Evolutionary conservation across 441 rosid genomes (phyloP).

Genomic region (Erodium trifolium): DNA sequence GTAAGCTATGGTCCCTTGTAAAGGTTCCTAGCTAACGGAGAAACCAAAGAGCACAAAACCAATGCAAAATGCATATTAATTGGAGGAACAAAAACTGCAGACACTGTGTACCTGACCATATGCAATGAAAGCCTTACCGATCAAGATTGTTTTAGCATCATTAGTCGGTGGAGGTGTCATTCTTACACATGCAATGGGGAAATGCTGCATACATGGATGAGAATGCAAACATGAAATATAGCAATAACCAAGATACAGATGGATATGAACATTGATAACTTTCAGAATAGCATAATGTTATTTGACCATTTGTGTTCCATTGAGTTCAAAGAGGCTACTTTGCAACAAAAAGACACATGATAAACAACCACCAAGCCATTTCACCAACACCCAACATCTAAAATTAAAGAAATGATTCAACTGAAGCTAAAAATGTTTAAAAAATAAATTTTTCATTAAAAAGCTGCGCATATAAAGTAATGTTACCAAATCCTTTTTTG

Average conservation of each 20-base stretch:
- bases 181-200: background rate
- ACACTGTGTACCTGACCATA: constrained; percentile 21
- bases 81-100: background rate
- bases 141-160: background rate
- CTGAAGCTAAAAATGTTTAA: no score
- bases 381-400: background rate
- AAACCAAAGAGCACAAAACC: no score
- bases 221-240: constrained; percentile 4
- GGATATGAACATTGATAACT: background rate
- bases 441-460: no score
- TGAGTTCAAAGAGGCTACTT: background rate
- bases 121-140: constrained; percentile 22
- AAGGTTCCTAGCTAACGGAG: no score
- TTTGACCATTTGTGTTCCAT: no score
- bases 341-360: background rate
- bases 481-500: no score
- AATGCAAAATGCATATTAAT: no score
- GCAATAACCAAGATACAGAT: background rate
- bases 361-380: background rate
- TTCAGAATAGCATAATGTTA: no score
- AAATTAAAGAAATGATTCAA: background rate
- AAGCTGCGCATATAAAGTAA: no score
- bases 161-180: background rate
- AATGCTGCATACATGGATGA: background rate
- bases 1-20: no score